Base-by-base conservation (phyloP, 1,284 basidiomycete genomes). In the Ganoderma boninense region DNA sequence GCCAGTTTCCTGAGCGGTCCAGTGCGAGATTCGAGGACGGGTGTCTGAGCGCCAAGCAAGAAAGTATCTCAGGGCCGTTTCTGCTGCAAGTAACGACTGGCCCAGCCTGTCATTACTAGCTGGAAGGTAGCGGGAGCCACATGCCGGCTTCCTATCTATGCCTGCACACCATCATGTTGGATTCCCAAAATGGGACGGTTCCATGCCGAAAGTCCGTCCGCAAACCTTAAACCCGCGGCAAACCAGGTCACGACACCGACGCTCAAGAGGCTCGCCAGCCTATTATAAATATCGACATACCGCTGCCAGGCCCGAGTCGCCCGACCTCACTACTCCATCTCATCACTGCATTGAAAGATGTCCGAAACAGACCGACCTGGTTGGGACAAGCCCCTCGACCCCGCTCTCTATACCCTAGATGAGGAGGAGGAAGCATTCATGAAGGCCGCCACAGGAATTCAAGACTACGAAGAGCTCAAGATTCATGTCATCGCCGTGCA, bases 391-490 rank as follows among this genome's bases (percentile, higher is more conserved):
- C 61, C 72, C 2, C 54, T 73, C n/a, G 64, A 70, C 40, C 66
- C 71, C 38, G 54, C 64, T 5, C 62, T 69, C 11, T 75, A 71
- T 54, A 38, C 63, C 2, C 66, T 69, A 2, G 69, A 76, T 42
- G 71, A 65, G 3, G 69, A 71, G 16, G 73, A 71, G 60, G 40
- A 71, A 7, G 66, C 62, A 3, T 74, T 74, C 69, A 71, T 71
- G 69, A 71, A 73, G 63, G 60, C 68, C 16, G 71, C 71, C 38
- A 74, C 70, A 0, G 71, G 72, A 2, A 76, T 76, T 29, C 32
- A 69, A 26, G 73, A 76, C 44, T 67, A 73, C 6, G 66, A 69
- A 3, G 71, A 67, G 64, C 65, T 76, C 57, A 73, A 73, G 44
- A 42, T 49, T 16, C 73, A 74, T 49, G 71, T 72, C 42, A n/a